Evolutionary conservation across 257 asterid genomes (phyloP).

Genomic region (Gynochthodes officinalis): DNA sequence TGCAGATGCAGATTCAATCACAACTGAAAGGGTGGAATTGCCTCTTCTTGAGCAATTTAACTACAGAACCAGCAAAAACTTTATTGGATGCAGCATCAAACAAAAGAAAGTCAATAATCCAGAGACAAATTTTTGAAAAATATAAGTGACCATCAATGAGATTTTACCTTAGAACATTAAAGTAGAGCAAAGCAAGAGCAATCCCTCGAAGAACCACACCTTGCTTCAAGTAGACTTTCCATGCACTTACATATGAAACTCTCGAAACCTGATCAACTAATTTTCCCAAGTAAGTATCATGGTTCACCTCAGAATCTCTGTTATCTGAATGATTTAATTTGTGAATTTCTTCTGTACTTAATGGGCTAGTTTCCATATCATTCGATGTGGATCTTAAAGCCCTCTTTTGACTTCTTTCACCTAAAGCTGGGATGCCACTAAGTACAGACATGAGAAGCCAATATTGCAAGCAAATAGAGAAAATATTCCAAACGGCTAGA

Average conservation of each 20-base stretch:
- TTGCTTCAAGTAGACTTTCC: conserved; percentile 70
- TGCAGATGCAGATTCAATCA: background rate
- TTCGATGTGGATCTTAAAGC: conserved; percentile 28
- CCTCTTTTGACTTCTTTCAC: conserved; percentile 42
- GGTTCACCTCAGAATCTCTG: conserved; percentile 21
- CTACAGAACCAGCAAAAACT: too few species aligned
- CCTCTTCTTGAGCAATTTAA: too few species aligned
- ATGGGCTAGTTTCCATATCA: conserved; percentile 28
- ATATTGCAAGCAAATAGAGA: conserved; percentile 45
- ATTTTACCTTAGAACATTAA: conserved; percentile 71
- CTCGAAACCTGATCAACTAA: conserved; percentile 29
- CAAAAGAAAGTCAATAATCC: too few species aligned
- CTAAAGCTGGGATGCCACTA: conserved; percentile 60
- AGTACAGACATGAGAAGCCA: conserved; percentile 68
- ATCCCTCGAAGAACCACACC: conserved; percentile 75
- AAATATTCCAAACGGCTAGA: background rate
- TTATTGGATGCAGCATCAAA: too few species aligned
- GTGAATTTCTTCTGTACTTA: background rate
- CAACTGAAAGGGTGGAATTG: too few species aligned
- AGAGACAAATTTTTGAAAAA: too few species aligned
- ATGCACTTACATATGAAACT: conserved; percentile 52
- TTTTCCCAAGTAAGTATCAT: conserved; percentile 25
- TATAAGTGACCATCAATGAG: too few species aligned
- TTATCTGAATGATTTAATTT: background rate
- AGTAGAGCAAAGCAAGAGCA: conserved; percentile 68